A percentile compares a stretch with the other conserved stretches of the same genome.
These are phyloP conservation scores for Trifolium fragiferum DNA, from an alignment of 306 rosid species.

Conservation along the genomic window DNA sequence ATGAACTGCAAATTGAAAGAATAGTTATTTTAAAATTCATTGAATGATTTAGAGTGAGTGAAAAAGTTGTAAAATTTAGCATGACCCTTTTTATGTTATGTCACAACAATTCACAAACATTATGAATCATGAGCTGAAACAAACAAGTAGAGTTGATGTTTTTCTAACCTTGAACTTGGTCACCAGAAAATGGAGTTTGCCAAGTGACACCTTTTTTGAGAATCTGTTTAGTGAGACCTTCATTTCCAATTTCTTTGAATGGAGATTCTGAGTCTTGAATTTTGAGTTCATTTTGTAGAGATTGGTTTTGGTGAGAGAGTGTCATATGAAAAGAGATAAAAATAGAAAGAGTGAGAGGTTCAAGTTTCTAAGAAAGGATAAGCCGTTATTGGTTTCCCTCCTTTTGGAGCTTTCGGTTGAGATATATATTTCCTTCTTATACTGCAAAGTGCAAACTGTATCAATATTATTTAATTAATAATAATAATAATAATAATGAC, in stretches of 20 bases:
- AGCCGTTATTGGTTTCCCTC: constrained; percentile 76
- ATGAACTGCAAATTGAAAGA: constrained; percentile 51
- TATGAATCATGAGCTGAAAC: constrained; percentile 1
- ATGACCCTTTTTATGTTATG: neutral
- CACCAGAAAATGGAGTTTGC: constrained; percentile 71
- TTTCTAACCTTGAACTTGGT: constrained; percentile 59
- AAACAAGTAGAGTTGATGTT: neutral
- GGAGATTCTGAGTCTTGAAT: constrained; percentile 29
- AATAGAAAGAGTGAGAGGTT: neutral
- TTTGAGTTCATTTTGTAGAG: neutral
- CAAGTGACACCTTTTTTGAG: constrained; percentile 58
- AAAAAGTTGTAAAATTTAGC: no score
- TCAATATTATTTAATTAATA: no score
- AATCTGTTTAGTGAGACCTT: constrained; percentile 64
- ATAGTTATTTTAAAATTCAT: constrained; percentile 7
- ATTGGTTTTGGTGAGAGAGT: constrained; percentile 22
- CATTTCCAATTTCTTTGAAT: constrained; percentile 51
- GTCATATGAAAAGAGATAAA: constrained; percentile 45
- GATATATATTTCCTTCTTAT: no score
- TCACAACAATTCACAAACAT: neutral
- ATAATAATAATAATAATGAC: no score
- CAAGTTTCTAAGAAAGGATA: constrained; percentile 50
- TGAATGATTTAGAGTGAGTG: no score
- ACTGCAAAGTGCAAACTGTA: no score
- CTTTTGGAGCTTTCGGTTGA: constrained; percentile 44